Conservation (phyloP, 129 eudicot genomes). For the Flaveria bidentis region DNA sequence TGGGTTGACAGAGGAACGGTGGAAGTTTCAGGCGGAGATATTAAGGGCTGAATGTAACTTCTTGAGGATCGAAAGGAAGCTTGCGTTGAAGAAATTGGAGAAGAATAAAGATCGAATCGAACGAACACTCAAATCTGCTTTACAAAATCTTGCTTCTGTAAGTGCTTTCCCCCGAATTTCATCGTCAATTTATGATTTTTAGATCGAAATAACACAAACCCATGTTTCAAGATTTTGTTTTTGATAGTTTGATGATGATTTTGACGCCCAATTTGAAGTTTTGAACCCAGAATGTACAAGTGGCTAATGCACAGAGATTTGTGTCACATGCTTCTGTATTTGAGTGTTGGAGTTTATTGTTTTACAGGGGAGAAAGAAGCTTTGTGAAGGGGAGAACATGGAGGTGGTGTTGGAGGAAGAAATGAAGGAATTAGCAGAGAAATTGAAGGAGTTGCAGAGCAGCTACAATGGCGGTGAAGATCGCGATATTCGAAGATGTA, state of each 20-base stretch:
- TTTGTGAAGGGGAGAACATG: conserved; percentile 67
- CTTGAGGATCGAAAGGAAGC: conserved; percentile 80
- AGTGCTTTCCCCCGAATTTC: conserved; percentile 16
- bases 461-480: conserved; percentile 45
- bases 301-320: conserved; percentile 1
- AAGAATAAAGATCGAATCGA: conserved; percentile 59
- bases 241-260: conserved; percentile 1
- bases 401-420: conserved; percentile 68
- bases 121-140: conserved; percentile 63
- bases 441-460: conserved; percentile 60
- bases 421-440: conserved; percentile 71
- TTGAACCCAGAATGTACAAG: conserved; percentile 1
- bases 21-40: conserved; percentile 93
- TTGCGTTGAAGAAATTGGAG: conserved; percentile 73
- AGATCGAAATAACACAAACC: no score
- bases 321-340: no score
- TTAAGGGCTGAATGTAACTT: conserved; percentile 84
- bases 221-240: background rate
- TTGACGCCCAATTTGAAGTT: background rate
- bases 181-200: background rate
- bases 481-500: conserved; percentile 47
- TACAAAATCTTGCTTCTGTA: conserved; percentile 72
- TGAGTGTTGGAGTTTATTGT: background rate
- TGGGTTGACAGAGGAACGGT: conserved; percentile 58
- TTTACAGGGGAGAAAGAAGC: conserved; percentile 72